A percentile compares a stretch with the other conserved stretches of the same genome.
Evolutionary conservation across 257 asterid genomes (phyloP).

Genomic region (Pogostemon cablin): DNA sequence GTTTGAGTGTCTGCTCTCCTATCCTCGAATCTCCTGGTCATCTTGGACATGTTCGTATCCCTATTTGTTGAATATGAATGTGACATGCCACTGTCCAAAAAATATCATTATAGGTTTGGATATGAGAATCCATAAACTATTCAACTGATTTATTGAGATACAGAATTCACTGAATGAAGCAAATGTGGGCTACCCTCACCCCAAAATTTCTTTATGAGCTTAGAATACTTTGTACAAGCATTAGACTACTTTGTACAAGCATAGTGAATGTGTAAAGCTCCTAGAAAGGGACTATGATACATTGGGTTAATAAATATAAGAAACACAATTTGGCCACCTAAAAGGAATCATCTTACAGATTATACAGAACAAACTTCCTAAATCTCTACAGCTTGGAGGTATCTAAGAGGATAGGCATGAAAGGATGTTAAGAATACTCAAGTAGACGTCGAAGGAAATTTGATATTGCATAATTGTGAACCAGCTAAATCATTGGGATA

Average conservation of each 20-base stretch:
- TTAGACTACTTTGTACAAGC: no score
- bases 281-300: background rate
- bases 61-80: slow-evolving; percentile 76
- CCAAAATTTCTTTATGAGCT: no score
- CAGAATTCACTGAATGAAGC: background rate
- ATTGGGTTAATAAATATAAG: background rate
- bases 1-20: slow-evolving; percentile 51
- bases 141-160: background rate
- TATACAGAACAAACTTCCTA: background rate
- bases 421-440: background rate
- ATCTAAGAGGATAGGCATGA: background rate
- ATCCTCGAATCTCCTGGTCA: slow-evolving; percentile 53
- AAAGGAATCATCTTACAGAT: background rate
- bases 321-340: background rate
- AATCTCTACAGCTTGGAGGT: background rate
- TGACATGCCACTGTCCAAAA: slow-evolving; percentile 69
- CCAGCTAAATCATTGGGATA: no score
- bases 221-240: no score
- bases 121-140: slow-evolving; percentile 13
- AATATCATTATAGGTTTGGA: slow-evolving; percentile 4
- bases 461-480: no score
- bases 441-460: background rate
- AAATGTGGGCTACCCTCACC: background rate
- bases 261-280: no score
- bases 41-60: slow-evolving; percentile 61